Evolutionary conservation across 2,329 filamentous ascomycete genomes (phyloP), one percentile per base, ranked within the genome.

Genomic region (Bisporella sp.): DNA sequence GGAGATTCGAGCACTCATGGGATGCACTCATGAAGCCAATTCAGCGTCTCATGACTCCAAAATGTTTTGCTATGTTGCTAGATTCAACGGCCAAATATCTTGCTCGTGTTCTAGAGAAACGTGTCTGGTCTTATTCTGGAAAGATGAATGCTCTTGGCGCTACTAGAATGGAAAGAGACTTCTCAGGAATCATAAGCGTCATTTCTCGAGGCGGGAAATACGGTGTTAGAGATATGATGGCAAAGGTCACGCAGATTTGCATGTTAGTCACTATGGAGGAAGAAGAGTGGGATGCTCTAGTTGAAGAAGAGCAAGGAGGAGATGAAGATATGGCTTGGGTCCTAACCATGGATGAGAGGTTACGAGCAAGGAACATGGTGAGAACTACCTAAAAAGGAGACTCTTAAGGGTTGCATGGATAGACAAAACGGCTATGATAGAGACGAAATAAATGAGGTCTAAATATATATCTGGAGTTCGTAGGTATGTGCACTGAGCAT

Each of bases 251-350:
- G 52, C 89, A 96, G 74, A 84, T 96, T 60, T 81, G 87, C 51
- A 81, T 95, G 74, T 81, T 96, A 12, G 83, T 92, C 65, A 92
- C 91, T 59, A 95, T 96, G 89, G 91, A 96, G 65, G 88, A 93
- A 33, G 91, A 96, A 51, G 92, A 96, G 69, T 96, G 90, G 87
- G 87, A 92, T 45, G 89, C 93, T 67, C 68, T 91, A 35, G 69
- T 68, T 33, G 65, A 70, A 67, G 53, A 65, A 49, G 75, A 79
- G 11, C 78, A 82, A 9, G 83, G 79, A 46, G 85, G 79, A 8
- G 41, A 44, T 29, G 41, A 43, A 31, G 39, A 48, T 12, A 48
- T 48, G 40, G 41, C 40, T 21, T 44, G 49, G 13, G 29, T 46
- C 31, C 21, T 47, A 31, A 40, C 5, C 13, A 9, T 29, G 31